Percentiles rank a stretch among this genome's conserved stretches.
Evolutionary conservation across 805 yeast species (phyloP).

Genomic region (Saccharomycopsis sp.): DNA sequence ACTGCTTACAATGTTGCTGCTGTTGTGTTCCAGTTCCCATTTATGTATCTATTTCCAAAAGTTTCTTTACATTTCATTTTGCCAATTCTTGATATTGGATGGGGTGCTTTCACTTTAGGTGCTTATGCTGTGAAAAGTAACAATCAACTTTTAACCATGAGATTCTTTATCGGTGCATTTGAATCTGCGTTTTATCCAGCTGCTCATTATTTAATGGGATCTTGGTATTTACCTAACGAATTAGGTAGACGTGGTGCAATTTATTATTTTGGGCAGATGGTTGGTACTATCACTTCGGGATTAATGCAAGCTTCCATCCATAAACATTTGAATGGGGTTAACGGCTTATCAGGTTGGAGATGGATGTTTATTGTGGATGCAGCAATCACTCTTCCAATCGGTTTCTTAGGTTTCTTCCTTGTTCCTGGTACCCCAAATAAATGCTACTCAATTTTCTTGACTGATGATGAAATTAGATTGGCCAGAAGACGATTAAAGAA

Average conservation of each 20-base stretch:
- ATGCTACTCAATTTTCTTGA: conserved; percentile 41
- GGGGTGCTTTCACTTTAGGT: conserved; percentile 60
- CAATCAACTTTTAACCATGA: conserved; percentile 46
- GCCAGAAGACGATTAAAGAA: conserved; percentile 39
- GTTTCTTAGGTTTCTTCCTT: neutral
- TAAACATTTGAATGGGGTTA: conserved; percentile 38
- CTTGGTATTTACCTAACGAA: conserved; percentile 51
- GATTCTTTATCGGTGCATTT: conserved; percentile 61
- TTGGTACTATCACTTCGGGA: conserved; percentile 58
- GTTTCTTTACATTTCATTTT: conserved; percentile 46
- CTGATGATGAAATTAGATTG: conserved; percentile 50
- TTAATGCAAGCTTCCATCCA: conserved; percentile 53
- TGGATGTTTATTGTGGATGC: conserved; percentile 70
- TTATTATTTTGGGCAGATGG: too few relatives aligned
- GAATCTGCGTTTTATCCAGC: conserved; percentile 65
- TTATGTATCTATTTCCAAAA: conserved; percentile 49
- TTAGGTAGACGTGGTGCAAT: conserved; percentile 53
- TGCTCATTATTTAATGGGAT: conserved; percentile 51
- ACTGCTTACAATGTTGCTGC: conserved; percentile 53
- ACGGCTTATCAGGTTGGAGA: conserved; percentile 59
- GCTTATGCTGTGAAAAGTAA: conserved; percentile 44
- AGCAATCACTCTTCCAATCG: conserved; percentile 37
- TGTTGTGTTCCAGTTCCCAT: conserved; percentile 55
- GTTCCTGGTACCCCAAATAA: conserved; percentile 6
- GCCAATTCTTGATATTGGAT: conserved; percentile 52